Percentiles rank a stretch among this genome's conserved stretches.
These are phyloP conservation scores for Alternaria sp. DNA, from an alignment of 2,329 filamentous ascomycete species.

Conservation along the genomic window DNA sequence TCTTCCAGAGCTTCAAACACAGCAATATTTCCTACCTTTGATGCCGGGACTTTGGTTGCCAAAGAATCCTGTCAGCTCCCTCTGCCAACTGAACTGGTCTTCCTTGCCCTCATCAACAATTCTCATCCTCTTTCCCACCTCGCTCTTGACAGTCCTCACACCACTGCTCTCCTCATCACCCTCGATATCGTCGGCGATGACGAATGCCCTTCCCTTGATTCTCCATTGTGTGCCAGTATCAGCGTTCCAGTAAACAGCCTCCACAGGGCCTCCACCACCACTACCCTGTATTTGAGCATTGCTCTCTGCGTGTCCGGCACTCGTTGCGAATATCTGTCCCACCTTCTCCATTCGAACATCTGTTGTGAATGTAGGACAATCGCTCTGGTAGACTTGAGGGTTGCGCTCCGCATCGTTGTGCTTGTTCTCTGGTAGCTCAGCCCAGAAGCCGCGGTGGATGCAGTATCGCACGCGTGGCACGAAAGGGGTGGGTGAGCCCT, in stretches of 20 bases:
- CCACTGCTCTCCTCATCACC: constrained; percentile 62
- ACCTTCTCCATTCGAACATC: constrained; percentile 89
- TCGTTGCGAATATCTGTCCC: constrained; percentile 70
- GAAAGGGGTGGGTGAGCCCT: constrained; percentile 52
- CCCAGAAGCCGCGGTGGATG: constrained; percentile 87
- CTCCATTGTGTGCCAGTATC: constrained; percentile 83
- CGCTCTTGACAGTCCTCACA: constrained; percentile 66
- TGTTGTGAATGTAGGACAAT: constrained; percentile 84
- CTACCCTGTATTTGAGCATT: constrained; percentile 57
- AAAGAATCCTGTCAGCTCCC: constrained; percentile 86
- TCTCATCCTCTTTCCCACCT: constrained; percentile 71
- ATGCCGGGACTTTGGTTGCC: constrained; percentile 85
- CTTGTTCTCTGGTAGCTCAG: constrained; percentile 73
- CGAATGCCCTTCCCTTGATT: constrained; percentile 76
- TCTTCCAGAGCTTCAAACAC: neutral
- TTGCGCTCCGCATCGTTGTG: constrained; percentile 79
- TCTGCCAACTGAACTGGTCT: constrained; percentile 76
- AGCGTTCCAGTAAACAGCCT: constrained; percentile 83
- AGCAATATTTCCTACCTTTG: constrained; percentile 63
- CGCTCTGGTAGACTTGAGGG: constrained; percentile 74
- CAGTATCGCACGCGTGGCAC: constrained; percentile 75
- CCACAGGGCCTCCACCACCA: constrained; percentile 75
- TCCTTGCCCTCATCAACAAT: constrained; percentile 56
- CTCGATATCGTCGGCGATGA: constrained; percentile 76
- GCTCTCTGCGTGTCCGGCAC: constrained; percentile 57